Evolutionary conservation across 2,329 filamentous ascomycete species (phyloP).

Genomic region (Corynespora cassiicola): DNA sequence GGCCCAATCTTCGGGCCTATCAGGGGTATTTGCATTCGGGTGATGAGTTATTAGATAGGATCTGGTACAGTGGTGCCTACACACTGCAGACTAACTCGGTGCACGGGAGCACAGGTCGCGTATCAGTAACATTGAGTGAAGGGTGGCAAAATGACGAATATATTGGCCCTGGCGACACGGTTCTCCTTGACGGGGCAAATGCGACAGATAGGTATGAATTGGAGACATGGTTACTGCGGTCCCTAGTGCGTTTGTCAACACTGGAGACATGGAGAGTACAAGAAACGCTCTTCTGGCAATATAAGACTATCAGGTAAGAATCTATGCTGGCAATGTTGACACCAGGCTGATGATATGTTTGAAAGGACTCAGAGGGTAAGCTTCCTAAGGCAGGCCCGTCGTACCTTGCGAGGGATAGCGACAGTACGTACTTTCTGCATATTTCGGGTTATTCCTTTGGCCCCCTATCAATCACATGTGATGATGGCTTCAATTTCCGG

Average conservation of each 20-base stretch:
- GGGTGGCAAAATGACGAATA: constrained; percentile 50
- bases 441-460: too few species aligned
- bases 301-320: constrained; percentile 48
- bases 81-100: constrained; percentile 58
- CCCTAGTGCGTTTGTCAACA: constrained; percentile 51
- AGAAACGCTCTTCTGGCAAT: constrained; percentile 56
- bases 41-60: constrained; percentile 45
- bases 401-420: constrained; percentile 41
- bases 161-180: constrained; percentile 44
- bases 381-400: constrained; percentile 50
- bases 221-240: constrained; percentile 61
- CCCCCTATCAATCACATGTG: too few species aligned
- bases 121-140: constrained; percentile 33
- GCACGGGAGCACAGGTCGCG: constrained; percentile 45
- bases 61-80: constrained; percentile 61
- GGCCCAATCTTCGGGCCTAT: constrained; percentile 51
- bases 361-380: too few species aligned
- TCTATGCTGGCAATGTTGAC: fast-evolving
- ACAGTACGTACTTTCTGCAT: too few species aligned
- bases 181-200: constrained; percentile 50
- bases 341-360: too few species aligned
- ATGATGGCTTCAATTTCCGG: too few species aligned
- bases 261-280: constrained; percentile 54
- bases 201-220: constrained; percentile 53
- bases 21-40: constrained; percentile 46